Evolutionary conservation across 805 yeast species (phyloP), one percentile per base, ranked within the genome.

Genomic region (Schwanniomyces yamadae): DNA sequence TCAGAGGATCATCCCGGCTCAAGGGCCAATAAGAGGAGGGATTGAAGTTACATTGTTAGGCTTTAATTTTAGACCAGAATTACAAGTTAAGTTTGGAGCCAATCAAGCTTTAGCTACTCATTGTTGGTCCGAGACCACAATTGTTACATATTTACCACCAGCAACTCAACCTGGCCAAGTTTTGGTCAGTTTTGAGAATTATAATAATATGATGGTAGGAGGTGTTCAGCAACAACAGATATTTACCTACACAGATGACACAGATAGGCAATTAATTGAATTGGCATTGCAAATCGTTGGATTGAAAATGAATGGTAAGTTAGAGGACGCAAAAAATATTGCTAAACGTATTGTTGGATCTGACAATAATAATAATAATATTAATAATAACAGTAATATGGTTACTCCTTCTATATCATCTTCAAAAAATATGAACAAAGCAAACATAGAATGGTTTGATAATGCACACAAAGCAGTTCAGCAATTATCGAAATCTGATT

Each of bases 281-380:
- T 70, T 93, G 44, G 99, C 99, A 2, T 71, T 93, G 49, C 98
- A 93, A 56, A 93, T 93, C 50, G 96, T 93, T 26, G 99, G 99
- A 2, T 70, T 90, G 61, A 91, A 91, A 63, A 89, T 91, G 96
- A 90, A 88, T 54, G 99, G 98, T 40, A 82, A 83, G 52, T 67
- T 93, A 39, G 98, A 93, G 55, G 97, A 91, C 60, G 97, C 98
- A 2, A 79, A 86, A 48, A 89, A 88, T 54, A 86, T 93, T 50
- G 98, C 98, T 1, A 83, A 84, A 58, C 72, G 95, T 45, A 88
- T 93, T 46, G 89, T 91, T 36, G 95, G 93, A 9, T 73, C 78
- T 34, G 80, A 65, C 36, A 47, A 39, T 31, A 32, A 44, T n/a
- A 39, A 41, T 12, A 31, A 39, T 13, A 61, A 60, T 23, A 67